A percentile compares a stretch with the other conserved stretches of the same genome.
These are phyloP conservation scores for Cairneyella variabilis DNA, from an alignment of 495 filamentous ascomycete genomes.

Conservation along the genomic window DNA sequence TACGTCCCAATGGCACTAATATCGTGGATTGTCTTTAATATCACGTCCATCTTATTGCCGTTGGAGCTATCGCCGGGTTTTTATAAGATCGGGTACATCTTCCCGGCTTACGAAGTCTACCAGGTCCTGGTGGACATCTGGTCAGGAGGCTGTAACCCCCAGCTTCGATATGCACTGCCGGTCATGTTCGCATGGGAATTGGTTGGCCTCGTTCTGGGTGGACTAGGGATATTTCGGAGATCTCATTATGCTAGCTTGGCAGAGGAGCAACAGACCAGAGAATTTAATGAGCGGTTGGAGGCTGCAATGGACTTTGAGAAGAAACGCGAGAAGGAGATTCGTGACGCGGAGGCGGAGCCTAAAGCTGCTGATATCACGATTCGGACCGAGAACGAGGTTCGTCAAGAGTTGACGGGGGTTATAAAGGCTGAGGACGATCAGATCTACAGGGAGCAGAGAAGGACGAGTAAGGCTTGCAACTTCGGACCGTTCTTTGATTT, in stretches of 20 bases:
- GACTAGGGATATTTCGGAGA: slow-evolving; percentile 36
- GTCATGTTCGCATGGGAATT: slow-evolving; percentile 41
- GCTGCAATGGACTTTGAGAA: slow-evolving; percentile 25
- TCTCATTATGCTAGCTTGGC: slow-evolving; percentile 30
- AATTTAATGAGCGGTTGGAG: slow-evolving; percentile 23
- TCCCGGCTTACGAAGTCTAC: slow-evolving; percentile 44
- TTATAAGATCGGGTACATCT: slow-evolving; percentile 37
- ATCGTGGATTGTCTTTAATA: slow-evolving; percentile 43
- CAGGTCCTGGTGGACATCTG: slow-evolving; percentile 42
- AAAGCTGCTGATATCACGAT: neutral
- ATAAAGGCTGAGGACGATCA: neutral
- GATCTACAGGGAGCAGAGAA: neutral
- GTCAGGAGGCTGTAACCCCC: slow-evolving; percentile 42
- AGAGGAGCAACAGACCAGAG: slow-evolving; percentile 27
- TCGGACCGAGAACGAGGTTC: neutral
- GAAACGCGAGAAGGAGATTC: slow-evolving; percentile 10
- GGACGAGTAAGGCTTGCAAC: neutral
- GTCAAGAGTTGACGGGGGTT: neutral
- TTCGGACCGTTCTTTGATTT: neutral
- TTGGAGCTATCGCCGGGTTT: slow-evolving; percentile 43
- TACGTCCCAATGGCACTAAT: slow-evolving; percentile 44
- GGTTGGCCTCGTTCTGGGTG: slow-evolving; percentile 24
- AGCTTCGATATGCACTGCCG: slow-evolving; percentile 36
- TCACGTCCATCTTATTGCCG: slow-evolving; percentile 40
- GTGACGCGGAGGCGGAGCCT: neutral